Conservation (phyloP, 345 rosid genomes). For the Eutrema yunnanense region DNA sequence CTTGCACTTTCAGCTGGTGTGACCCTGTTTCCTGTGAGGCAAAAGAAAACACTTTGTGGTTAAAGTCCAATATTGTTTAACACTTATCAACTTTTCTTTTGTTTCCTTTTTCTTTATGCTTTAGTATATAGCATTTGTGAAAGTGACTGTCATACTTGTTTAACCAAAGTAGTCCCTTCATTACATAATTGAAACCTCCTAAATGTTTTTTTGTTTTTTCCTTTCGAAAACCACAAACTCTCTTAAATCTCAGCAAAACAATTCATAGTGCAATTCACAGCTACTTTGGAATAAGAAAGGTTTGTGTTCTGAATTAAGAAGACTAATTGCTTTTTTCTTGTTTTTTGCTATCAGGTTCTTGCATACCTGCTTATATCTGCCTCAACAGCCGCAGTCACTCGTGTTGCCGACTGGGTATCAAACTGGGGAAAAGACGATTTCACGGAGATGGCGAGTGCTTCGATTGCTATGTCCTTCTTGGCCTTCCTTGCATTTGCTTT, state of each 20-base stretch:
- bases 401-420: conserved; percentile 86
- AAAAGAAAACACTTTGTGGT: background rate
- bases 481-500: conserved; percentile 74
- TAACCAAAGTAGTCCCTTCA: background rate
- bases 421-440: conserved; percentile 97
- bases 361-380: conserved; percentile 87
- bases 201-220: background rate
- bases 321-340: background rate
- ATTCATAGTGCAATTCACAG: background rate
- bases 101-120: background rate
- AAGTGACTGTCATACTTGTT: background rate
- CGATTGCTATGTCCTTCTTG: conserved; percentile 75
- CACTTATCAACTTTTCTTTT: background rate
- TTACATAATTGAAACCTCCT: background rate
- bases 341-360: conserved; percentile 43
- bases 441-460: conserved; percentile 95
- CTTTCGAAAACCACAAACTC: background rate
- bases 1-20: background rate
- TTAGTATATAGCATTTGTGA: background rate
- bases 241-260: background rate
- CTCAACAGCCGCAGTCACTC: conserved; percentile 84
- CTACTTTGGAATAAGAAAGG: background rate
- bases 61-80: background rate
- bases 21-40: background rate
- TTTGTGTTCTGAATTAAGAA: background rate